phyloP scores from a whole-genome alignment of 2,329 filamentous ascomycete species.

The Aureobasidium pullulans region DNA sequence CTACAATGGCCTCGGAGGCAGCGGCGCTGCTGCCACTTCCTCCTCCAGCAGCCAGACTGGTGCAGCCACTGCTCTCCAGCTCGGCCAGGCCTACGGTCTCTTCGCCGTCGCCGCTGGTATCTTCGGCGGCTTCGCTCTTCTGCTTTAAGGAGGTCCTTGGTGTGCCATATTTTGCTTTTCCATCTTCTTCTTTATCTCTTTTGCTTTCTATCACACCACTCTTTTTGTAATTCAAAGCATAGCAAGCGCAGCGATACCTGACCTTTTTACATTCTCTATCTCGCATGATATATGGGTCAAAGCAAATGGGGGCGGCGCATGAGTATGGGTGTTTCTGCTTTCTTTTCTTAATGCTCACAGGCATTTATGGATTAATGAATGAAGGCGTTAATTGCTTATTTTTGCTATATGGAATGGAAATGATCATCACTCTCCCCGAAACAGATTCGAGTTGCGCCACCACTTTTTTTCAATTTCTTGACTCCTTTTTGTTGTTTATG shows the following conservation, averaged over 20 bases:
- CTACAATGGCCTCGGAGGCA: slow-evolving; percentile 37
- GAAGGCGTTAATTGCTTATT: neutral
- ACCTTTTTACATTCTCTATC: neutral
- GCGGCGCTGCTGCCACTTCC: slow-evolving; percentile 17
- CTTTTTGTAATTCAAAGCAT: slow-evolving; percentile 4
- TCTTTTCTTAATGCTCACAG: too few relatives aligned
- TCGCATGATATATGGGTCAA: neutral
- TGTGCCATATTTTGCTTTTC: neutral
- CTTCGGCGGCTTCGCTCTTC: slow-evolving; percentile 49
- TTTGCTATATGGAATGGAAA: neutral
- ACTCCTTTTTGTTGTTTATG: too few relatives aligned
- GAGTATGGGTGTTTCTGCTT: too few relatives aligned
- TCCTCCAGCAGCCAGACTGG: slow-evolving; percentile 18
- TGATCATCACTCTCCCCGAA: too few relatives aligned
- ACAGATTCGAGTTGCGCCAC: too few relatives aligned
- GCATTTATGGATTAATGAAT: too few relatives aligned
- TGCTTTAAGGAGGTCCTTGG: slow-evolving; percentile 21
- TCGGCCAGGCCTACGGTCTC: slow-evolving; percentile 51
- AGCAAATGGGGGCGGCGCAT: neutral
- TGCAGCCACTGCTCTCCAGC: slow-evolving; percentile 39
- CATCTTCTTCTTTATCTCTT: neutral
- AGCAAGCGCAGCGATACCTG: slow-evolving; percentile 11
- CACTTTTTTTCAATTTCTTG: too few relatives aligned
- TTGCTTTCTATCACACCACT: neutral
- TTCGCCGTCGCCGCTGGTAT: slow-evolving; percentile 47